Base-by-base conservation (phyloP, 768 basidiomycete species). In the Collybia mongolica region DNA sequence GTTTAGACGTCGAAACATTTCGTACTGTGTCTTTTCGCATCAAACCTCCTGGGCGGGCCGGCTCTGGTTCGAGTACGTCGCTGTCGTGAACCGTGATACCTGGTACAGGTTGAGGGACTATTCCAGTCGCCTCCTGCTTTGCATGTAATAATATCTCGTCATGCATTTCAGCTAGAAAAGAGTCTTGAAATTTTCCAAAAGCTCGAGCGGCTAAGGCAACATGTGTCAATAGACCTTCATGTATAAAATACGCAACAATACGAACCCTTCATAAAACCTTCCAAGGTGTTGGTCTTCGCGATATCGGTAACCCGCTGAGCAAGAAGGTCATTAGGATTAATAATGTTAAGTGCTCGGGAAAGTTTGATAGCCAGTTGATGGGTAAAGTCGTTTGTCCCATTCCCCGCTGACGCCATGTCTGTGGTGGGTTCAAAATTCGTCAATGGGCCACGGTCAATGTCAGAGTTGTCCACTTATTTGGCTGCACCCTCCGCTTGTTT, bases 181-280 rank as follows among this genome's bases (percentile, higher is more conserved):
- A 81, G 61, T 84, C 81, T 62, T 86, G 77, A 63, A 95, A 94
- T 74, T 90, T 90, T 65, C 91, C 93, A 72, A 97, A 95, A 26
- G 85, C 72, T 54, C 76, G 80, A 28, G 88, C 87, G 57, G 91
- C 90, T 86, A 57, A 1, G 54, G 19, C 39, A n/a, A 20, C 9
- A 19, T 29, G 38, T 40, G 39, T 18, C 18, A 46, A 19, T 46
- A 28, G 15, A 45, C 1, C 18, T n/a, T 15, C 6, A 28, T 12
- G 32, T 47, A 53, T 38, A 46, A 53, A 38, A 17, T 23, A 17
- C 12, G 37, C 36, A 47, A 17, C 17, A 28, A 44, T 32, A 61
- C 73, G 40, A 51, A 90, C 90, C 89, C 69, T 76, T 75, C 40
- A 82, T 77, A 64, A 94, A 93, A 2, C 75, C 82, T 11, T 81